Evolutionary conservation across 202 grass and related monocot genomes (phyloP).

Genomic region (Elaeis oleifera): DNA sequence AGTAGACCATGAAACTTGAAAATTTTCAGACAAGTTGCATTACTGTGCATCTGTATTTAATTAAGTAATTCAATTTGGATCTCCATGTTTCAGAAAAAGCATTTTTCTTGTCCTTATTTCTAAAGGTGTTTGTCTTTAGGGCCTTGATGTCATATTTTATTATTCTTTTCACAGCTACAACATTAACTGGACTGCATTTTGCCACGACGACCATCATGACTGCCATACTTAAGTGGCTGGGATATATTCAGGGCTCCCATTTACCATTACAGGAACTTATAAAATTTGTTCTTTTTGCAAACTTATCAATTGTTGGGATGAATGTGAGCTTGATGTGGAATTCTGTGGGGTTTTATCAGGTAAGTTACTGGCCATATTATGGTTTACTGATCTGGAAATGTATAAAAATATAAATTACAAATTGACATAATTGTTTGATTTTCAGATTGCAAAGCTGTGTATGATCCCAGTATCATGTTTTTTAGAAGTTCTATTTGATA

Average conservation of each 20-base stretch:
- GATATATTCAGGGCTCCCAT: constrained; percentile 77
- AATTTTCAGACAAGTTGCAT: too few relatives aligned
- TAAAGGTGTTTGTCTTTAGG: neutral
- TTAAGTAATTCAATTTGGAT: too few relatives aligned
- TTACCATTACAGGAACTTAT: constrained; percentile 67
- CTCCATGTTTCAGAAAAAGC: too few relatives aligned
- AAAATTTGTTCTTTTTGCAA: constrained; percentile 79
- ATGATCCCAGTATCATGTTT: constrained; percentile 88
- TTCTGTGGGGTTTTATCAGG: constrained; percentile 95
- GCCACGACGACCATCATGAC: constrained; percentile 81
- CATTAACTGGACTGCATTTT: constrained; percentile 88
- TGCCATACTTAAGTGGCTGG: constrained; percentile 62
- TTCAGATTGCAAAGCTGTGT: constrained; percentile 85
- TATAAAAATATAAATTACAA: neutral
- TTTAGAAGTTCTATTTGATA: constrained; percentile 80
- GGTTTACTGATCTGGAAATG: too few relatives aligned
- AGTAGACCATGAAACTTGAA: too few relatives aligned
- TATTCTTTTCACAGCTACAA: constrained; percentile 50
- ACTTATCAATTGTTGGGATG: constrained; percentile 91
- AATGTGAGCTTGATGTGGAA: constrained; percentile 99
- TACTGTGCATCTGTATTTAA: too few relatives aligned
- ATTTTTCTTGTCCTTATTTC: too few relatives aligned
- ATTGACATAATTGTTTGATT: constrained; percentile 13
- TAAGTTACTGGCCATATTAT: neutral
- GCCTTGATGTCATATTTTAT: neutral